Percentiles rank a stretch among this genome's conserved stretches.
Evolutionary conservation across 345 rosid species (phyloP).

Genomic region (Toxicodendron radicans): DNA sequence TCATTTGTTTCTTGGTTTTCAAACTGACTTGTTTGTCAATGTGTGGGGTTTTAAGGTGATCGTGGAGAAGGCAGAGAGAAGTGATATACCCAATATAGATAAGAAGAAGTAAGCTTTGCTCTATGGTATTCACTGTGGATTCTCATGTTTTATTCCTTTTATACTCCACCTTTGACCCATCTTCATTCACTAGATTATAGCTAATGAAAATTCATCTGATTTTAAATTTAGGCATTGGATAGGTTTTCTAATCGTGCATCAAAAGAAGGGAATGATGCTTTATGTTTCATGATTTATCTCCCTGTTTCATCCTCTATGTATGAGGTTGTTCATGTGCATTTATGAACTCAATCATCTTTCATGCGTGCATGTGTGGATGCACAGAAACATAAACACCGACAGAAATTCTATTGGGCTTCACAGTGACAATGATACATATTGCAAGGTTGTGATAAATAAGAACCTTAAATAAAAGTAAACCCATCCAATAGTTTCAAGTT

Average conservation of each 20-base stretch:
- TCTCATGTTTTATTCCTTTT: neutral
- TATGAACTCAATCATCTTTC: neutral
- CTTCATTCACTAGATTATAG: neutral
- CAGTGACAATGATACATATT: neutral
- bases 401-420: neutral
- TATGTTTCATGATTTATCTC: neutral
- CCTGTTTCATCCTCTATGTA: neutral
- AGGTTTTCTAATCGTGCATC: neutral
- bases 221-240: neutral
- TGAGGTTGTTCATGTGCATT: neutral
- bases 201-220: constrained; percentile 1
- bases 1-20: constrained; percentile 11
- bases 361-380: too few species aligned
- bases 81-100: constrained; percentile 91
- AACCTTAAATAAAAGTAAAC: neutral
- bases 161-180: neutral
- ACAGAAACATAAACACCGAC: too few species aligned
- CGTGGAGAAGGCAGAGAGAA: constrained; percentile 95
- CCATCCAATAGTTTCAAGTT: neutral
- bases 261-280: neutral
- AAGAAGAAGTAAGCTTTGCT: constrained; percentile 73
- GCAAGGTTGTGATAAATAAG: neutral
- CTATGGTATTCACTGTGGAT: neutral
- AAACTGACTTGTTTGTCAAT: constrained; percentile 13
- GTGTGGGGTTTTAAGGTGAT: constrained; percentile 57